Base-by-base conservation (phyloP, 148 eudicot genomes). In the Vaccinium macrocarpon region DNA sequence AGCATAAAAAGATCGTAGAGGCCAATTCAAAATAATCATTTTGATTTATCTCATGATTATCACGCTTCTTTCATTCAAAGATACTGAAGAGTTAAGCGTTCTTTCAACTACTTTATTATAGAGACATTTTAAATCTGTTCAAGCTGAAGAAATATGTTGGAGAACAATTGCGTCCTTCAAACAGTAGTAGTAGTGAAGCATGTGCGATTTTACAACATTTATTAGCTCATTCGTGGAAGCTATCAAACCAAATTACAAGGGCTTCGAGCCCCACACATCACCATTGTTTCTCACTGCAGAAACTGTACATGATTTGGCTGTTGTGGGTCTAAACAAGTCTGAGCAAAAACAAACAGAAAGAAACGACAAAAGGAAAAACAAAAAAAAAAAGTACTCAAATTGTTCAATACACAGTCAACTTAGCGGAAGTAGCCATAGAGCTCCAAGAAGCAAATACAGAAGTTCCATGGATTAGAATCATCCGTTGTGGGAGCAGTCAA, bases 361-460 rank as follows among this genome's bases (percentile, higher is more conserved):
- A 68, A 13, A 29, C 13, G 29, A 5, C 5, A 29, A 7, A 13
- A 13, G 8, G 12, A 27, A 66, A 68, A n/a, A 23, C 1, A 35
- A 35, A 5, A 23, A 68, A n/a, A 64, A 8, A 5, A 23, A 10
- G 70, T 64, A 10, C 38, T 13, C 42, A 27, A 13, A 27, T 68
- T 27, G 38, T 57, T 57, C 46, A 42, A 79, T 38, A 70, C 38
- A 78, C 76, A 23, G 51, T 32, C 42, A 29, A 42, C 21, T 85
- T 84, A 96, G 71, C 87, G 97, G 83, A 93, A 94, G 86, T 87
- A 94, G 62, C 99, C 99, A 73, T 94, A 96, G 42, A 94, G 95
- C 87, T 94, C 99, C 62, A 96, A 89, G 92, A 92, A 96, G 90
- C 98, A 94, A 71, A 93, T 90, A 92, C 97, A 91, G 46, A 95